A percentile compares a stretch with the other conserved stretches of the same genome.
Evolutionary conservation across 495 filamentous ascomycete species (phyloP).

Genomic region (Tuber calosporum): DNA sequence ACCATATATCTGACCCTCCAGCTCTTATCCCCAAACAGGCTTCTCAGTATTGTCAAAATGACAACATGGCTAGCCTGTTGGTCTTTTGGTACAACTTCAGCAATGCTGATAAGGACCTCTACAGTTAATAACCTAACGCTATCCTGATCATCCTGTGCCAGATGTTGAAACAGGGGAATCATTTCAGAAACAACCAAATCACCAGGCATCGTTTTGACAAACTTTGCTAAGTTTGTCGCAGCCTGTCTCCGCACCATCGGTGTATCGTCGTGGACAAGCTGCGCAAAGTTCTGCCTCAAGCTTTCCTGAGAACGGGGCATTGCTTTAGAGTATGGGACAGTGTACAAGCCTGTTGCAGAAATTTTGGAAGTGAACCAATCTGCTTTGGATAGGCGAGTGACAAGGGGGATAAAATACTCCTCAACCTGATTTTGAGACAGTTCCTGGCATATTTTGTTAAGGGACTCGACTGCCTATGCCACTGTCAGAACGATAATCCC

Average conservation of each 20-base stretch:
- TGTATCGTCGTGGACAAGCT: conserved; percentile 93
- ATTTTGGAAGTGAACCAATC: conserved; percentile 99
- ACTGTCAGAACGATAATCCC: background rate
- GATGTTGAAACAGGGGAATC: conserved; percentile 96
- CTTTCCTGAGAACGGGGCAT: conserved; percentile 74
- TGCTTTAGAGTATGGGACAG: conserved; percentile 82
- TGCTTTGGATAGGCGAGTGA: conserved; percentile 90
- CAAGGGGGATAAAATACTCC: conserved; percentile 90
- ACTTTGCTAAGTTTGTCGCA: conserved; percentile 92
- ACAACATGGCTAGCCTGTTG: conserved; percentile 94
- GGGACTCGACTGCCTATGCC: conserved; percentile 83
- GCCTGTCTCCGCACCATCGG: conserved; percentile 97
- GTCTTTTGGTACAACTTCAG: conserved; percentile 94
- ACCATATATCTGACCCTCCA: conserved; percentile 99
- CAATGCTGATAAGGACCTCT: conserved; percentile 91
- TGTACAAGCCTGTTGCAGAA: conserved; percentile 91
- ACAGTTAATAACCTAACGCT: conserved; percentile 94
- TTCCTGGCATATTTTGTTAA: conserved; percentile 96
- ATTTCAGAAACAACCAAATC: conserved; percentile 91
- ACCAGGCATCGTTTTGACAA: conserved; percentile 90
- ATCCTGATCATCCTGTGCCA: conserved; percentile 92
- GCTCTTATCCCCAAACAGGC: conserved; percentile 95
- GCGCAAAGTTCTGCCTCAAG: conserved; percentile 80
- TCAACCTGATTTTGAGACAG: conserved; percentile 87
- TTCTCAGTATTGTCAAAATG: conserved; percentile 78